Evolutionary conservation across 257 asterid species (phyloP), one percentile per base, ranked within the genome.

Genomic region (Rehmannia glutinosa): DNA sequence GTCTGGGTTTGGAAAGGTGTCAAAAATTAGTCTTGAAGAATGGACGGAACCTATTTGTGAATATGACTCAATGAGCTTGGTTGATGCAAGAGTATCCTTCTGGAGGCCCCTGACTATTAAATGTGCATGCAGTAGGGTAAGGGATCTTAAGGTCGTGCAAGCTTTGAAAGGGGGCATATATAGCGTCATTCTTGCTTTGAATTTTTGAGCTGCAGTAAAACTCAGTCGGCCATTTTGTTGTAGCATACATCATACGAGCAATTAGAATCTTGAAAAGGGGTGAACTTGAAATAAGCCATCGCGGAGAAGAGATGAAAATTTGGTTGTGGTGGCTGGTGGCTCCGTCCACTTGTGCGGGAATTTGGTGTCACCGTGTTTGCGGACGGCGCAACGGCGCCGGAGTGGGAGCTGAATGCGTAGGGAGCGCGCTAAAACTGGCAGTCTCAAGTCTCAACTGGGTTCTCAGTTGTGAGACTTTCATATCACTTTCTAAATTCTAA

Each of bases 1-100:
- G 81, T 93, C 98, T 25, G 98, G 97, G 24, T 70, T 67, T 5
- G 73, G 81, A 77, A 80, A 87, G 21, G 83, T 65, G 54, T 83
- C 35, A 53, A 92, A 92, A n/a, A 90, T 17, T 5, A 71, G 63
- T 61, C 78, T 83, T 36, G 98, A 79, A 21, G 79, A 66, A 42
- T 74, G 73, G 27, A 83, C 49, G 8, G 53, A 60, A 68, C 92
- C 94, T 75, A 73, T 75, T 75, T 82, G 87, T 70, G 97, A 83
- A 72, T 90, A 93, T 56, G 97, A 80, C 74, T 90, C 97, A 8
- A 93, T 85, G 76, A 93, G 99, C 77, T 90, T 93, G 71, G 99
- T 93, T 20, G 96, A 83, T 30, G 99, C 81, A 11, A 79, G 94
- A 59, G 80, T 83, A 61, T 84, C 87, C 62, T 62, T 80, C 28